A percentile compares a stretch with the other conserved stretches of the same genome.
Evolutionary conservation across 139 green algal genomes (phyloP).

Genomic region (Nannochloris sp.): DNA sequence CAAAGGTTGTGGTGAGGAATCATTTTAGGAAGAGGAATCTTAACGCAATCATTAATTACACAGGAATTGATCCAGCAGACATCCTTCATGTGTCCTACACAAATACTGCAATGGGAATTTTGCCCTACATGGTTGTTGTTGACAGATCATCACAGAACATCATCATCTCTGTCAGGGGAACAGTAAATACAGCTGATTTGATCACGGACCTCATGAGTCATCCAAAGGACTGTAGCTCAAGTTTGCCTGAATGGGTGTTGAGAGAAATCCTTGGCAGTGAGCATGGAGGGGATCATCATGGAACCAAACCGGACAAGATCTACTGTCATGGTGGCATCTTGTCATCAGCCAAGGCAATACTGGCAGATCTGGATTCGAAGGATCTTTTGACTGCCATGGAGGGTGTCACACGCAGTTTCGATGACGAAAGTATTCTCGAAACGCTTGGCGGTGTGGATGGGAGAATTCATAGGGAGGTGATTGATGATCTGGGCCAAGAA

Average conservation of each 20-base stretch:
- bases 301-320: neutral
- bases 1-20: conserved; percentile 14
- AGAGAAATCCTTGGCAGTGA: neutral
- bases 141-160: conserved; percentile 33
- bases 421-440: neutral
- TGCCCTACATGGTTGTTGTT: conserved; percentile 55
- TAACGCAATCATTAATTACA: conserved; percentile 25
- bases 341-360: conserved; percentile 33
- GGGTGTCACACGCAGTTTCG: neutral
- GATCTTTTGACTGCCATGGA: conserved; percentile 22
- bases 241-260: conserved; percentile 27
- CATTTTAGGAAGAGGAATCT: conserved; percentile 29
- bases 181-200: conserved; percentile 4
- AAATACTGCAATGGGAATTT: conserved; percentile 18
- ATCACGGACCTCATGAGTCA: conserved; percentile 41
- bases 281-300: neutral
- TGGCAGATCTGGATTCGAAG: conserved; percentile 36
- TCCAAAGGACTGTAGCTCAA: conserved; percentile 26
- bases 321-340: conserved; percentile 47
- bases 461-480: neutral
- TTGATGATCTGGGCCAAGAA: conserved; percentile 1
- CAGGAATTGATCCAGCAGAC: conserved; percentile 15
- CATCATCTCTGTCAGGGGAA: conserved; percentile 46
- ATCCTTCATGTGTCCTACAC: conserved; percentile 26
- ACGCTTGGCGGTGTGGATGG: neutral